Conservation (phyloP, 2,329 filamentous ascomycete species). For the Aspergillus candidus region DNA sequence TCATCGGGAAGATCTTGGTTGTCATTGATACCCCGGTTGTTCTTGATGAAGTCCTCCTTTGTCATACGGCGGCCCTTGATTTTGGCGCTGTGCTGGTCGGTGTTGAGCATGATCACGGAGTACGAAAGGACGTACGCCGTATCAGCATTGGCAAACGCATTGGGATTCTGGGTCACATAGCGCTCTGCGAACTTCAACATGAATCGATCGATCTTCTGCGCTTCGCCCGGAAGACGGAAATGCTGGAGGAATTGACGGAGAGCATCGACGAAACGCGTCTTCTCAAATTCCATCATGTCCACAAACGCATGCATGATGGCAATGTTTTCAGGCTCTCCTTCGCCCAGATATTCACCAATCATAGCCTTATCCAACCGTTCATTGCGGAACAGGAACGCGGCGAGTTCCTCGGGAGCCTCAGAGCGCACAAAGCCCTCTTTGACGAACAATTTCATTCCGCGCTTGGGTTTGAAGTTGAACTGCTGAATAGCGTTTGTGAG, state of each 20-base stretch:
- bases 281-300: slow-evolving; percentile 86
- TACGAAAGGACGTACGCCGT: slow-evolving; percentile 95
- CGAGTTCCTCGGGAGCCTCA: slow-evolving; percentile 73
- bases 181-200: slow-evolving; percentile 99
- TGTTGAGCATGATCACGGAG: slow-evolving; percentile 94
- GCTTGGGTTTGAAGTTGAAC: slow-evolving; percentile 98
- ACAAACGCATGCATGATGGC: slow-evolving; percentile 99
- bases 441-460: slow-evolving; percentile 77
- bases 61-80: slow-evolving; percentile 80
- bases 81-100: slow-evolving; percentile 87
- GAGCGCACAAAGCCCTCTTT: slow-evolving; percentile 82
- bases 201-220: slow-evolving; percentile 98
- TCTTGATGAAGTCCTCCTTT: slow-evolving; percentile 97
- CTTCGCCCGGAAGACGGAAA: slow-evolving; percentile 90
- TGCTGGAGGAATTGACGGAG: slow-evolving; percentile 87
- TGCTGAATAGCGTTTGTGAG: slow-evolving; percentile 79
- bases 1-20: slow-evolving; percentile 88
- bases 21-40: slow-evolving; percentile 97
- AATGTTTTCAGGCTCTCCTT: slow-evolving; percentile 88
- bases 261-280: slow-evolving; percentile 87
- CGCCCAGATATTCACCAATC: slow-evolving; percentile 89
- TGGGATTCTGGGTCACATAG: slow-evolving; percentile 90
- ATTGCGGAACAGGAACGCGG: slow-evolving; percentile 71
- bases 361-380: slow-evolving; percentile 85
- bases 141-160: slow-evolving; percentile 95